A percentile compares a stretch with the other conserved stretches of the same genome.
Conservation (phyloP, 768 basidiomycete genomes). For the Auricularia sp. region DNA sequence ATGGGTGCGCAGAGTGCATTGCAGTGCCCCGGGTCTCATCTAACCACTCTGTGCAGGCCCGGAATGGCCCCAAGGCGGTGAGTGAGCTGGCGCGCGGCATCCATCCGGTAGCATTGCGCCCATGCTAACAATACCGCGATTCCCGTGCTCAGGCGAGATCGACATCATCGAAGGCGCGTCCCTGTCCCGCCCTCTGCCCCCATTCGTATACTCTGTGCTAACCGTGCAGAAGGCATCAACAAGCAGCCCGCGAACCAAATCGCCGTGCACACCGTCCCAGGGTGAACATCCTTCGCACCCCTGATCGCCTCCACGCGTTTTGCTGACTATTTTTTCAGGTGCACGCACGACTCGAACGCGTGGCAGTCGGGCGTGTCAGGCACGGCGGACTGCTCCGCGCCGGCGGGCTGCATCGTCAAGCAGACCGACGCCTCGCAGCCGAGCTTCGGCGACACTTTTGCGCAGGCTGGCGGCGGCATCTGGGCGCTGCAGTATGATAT, state of each 20-base stretch:
- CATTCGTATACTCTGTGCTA: not conserved
- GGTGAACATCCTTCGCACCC: not conserved
- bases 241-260: not conserved
- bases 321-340: conserved; percentile 4
- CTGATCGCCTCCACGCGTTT: not conserved
- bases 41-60: not conserved
- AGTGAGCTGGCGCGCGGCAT: not conserved
- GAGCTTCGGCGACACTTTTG: conserved; percentile 41
- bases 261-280: not conserved
- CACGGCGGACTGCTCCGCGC: conserved; percentile 21
- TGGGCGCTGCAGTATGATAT: conserved; percentile 63
- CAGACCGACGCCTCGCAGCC: conserved; percentile 30
- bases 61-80: not conserved
- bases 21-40: not conserved
- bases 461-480: conserved; percentile 49
- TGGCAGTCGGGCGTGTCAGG: conserved; percentile 10
- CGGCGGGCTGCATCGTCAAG: conserved; percentile 36
- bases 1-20: conserved; percentile 24
- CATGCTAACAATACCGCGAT: not conserved
- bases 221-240: not conserved
- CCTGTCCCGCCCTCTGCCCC: not conserved
- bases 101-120: not conserved
- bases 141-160: not conserved
- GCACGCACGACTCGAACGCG: conserved; percentile 9
- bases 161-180: conserved; percentile 1